Evolutionary conservation across 176 grass and related monocot genomes (phyloP), one percentile per base, ranked within the genome.

Genomic region (Zoysia pacifica): DNA sequence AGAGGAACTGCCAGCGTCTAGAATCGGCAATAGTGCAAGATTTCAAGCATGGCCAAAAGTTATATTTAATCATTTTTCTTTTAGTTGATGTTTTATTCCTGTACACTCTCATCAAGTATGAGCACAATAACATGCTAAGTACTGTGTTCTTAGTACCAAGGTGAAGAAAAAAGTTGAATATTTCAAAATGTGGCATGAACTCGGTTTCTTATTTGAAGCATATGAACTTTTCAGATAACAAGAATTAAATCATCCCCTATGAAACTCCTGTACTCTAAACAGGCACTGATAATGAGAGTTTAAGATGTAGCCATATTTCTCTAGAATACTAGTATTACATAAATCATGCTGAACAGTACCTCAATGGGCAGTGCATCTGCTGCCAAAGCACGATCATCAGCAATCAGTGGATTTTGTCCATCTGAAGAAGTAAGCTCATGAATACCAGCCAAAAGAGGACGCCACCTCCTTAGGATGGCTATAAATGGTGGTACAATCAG

Each of bases 341-440:
- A 62, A 62, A 36, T 62, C 59, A 62, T 81, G 76, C 18, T 58
- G 70, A 16, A 18, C 16, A 86, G 62, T 81, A 94, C 92, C 86
- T 98, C 95, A 76, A 89, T 48, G 16, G 95, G 92, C 46, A 98
- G 74, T 28, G 86, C 84, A 85, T 98, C 95, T 76, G 95, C 95
- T 53, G 95, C 92, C 77, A 94, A 94, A 74, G 86, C 86, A 70
- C 92, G 90, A 80, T 98, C 92, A 91, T 98, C 95, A 41, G 78
- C 86, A 85, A 94, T 93, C 40, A 98, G 73, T 43, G 95, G 95
- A 67, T 94, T 98, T 87, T 92, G 88, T 42, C 95, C 95, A 92
- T 98, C 92, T 80, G 92, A 94, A 43, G 94, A 97, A 72, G 96
- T 98, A 80, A 98, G 92, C 62, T 98, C 95, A 82, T 98, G 92